Evolutionary conservation across 2,329 filamentous ascomycete species (phyloP).

Genomic region (Corinectria fuckeliana): DNA sequence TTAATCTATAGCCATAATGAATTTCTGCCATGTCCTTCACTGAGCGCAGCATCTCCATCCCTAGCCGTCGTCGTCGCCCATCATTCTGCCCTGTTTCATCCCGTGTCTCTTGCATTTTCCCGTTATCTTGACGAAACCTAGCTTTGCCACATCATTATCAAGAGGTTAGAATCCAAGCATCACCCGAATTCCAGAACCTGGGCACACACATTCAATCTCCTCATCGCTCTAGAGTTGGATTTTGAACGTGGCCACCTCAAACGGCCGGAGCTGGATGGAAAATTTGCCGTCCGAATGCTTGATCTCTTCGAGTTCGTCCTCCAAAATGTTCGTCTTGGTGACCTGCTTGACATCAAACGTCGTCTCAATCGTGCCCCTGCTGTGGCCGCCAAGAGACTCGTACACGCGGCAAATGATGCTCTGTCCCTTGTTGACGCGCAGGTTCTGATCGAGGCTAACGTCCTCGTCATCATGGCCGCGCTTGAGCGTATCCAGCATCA

Average conservation of each 20-base stretch:
- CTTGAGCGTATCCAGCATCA: conserved; percentile 90
- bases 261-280: conserved; percentile 72
- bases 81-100: not conserved
- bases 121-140: too few species aligned
- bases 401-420: conserved; percentile 87
- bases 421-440: conserved; percentile 71
- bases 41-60: not conserved
- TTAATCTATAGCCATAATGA: conserved; percentile 22
- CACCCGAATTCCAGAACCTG: conserved; percentile 24
- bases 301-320: conserved; percentile 80
- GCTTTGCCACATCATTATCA: not conserved
- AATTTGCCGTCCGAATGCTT: conserved; percentile 58
- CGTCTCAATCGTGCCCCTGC: conserved; percentile 72
- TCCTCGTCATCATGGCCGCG: conserved; percentile 89
- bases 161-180: conserved; percentile 21
- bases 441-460: conserved; percentile 64
- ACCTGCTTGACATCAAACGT: conserved; percentile 76
- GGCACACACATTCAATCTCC: conserved; percentile 38
- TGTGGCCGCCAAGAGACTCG: conserved; percentile 84
- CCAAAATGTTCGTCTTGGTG: conserved; percentile 84
- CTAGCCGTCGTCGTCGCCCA: not conserved
- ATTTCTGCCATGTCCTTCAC: not conserved
- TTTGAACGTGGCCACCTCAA: conserved; percentile 85
- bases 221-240: conserved; percentile 56
- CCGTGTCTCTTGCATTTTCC: too few species aligned